These are phyloP conservation scores for Aspergillus puulaauensis DNA, from an alignment of 2,329 filamentous ascomycete species.

Conservation along the genomic window DNA sequence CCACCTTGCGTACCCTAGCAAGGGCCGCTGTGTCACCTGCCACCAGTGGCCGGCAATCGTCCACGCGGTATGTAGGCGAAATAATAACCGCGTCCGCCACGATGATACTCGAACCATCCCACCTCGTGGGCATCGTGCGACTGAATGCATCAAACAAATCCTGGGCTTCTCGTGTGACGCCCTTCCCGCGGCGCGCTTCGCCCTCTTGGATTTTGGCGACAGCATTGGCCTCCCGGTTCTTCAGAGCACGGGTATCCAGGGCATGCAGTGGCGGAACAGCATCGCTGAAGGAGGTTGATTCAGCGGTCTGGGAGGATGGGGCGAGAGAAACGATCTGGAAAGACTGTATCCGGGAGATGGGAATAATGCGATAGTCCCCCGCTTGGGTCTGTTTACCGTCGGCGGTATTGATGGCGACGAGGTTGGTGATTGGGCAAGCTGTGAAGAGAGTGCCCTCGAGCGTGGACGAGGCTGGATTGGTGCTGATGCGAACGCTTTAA, in stretches of 20 bases:
- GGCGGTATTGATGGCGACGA: constrained; percentile 59
- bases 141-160: constrained; percentile 63
- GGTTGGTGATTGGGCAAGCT: constrained; percentile 59
- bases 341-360: constrained; percentile 57
- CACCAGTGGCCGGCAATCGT: constrained; percentile 50
- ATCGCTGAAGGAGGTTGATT: constrained; percentile 48
- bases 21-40: constrained; percentile 44
- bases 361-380: constrained; percentile 61
- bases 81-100: constrained; percentile 62
- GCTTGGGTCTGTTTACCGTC: constrained; percentile 40
- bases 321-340: constrained; percentile 55
- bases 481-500: constrained; percentile 58
- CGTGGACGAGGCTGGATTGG: constrained; percentile 50
- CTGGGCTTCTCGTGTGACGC: constrained; percentile 61
- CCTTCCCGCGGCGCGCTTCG: constrained; percentile 59
- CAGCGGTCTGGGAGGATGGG: constrained; percentile 28
- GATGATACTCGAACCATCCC: constrained; percentile 60
- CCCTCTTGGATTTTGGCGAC: constrained; percentile 57
- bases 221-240: constrained; percentile 55
- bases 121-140: constrained; percentile 60
- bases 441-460: constrained; percentile 64
- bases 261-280: constrained; percentile 42
- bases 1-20: constrained; percentile 49
- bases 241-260: constrained; percentile 56
- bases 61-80: constrained; percentile 56